Percentiles rank a stretch among this genome's conserved stretches.
Conservation (phyloP, 2,329 filamentous ascomycete genomes). For the Chaetomium strumarium region DNA sequence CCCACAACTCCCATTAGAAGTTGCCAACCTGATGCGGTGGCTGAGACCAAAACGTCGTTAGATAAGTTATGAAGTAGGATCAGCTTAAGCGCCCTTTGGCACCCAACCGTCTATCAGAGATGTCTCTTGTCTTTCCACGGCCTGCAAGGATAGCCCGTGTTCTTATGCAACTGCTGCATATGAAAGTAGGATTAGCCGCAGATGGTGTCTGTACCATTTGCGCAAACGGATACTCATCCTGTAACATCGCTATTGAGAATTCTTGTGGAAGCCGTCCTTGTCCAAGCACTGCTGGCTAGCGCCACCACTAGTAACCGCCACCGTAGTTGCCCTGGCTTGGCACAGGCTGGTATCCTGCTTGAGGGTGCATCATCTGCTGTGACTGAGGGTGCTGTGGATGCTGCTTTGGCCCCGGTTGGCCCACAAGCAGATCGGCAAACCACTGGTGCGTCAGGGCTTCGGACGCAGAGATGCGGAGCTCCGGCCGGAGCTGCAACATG, state of each 20-base stretch:
- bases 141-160: neutral
- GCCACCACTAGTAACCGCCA: constrained; percentile 22
- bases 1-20: too few species aligned
- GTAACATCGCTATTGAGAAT: neutral
- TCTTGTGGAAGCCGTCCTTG: neutral
- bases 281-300: neutral
- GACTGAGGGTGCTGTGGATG: constrained; percentile 18
- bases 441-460: constrained; percentile 87
- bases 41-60: too few species aligned
- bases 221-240: neutral
- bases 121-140: too few species aligned
- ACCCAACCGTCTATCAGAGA: neutral
- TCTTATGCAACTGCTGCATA: neutral
- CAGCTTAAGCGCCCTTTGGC: neutral
- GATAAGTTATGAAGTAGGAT: neutral
- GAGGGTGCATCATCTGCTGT: constrained; percentile 25
- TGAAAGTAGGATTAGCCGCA: neutral
- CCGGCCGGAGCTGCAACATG: constrained; percentile 89
- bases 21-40: too few species aligned
- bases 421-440: constrained; percentile 71
- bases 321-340: constrained; percentile 26
- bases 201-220: neutral
- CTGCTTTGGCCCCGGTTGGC: constrained; percentile 42
- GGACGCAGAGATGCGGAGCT: constrained; percentile 81
- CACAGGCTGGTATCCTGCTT: constrained; percentile 24